Conservation (phyloP, 768 basidiomycete genomes). For the Suillus lakei region DNA sequence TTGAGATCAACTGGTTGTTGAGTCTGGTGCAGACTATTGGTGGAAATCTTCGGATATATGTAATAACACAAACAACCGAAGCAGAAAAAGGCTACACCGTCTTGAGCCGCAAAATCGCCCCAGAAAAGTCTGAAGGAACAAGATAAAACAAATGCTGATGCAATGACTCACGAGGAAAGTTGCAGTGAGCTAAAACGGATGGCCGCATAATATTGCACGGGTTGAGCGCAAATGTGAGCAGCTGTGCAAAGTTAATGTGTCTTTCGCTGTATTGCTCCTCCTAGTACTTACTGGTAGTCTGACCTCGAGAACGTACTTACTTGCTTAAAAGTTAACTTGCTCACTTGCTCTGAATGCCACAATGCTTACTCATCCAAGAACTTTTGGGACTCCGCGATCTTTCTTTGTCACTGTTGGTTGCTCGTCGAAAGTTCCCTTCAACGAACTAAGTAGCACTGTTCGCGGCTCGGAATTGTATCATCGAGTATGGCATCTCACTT, state of each 20-base stretch:
- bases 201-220: neutral
- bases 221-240: neutral
- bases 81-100: neutral
- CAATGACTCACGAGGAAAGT: neutral
- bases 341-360: neutral
- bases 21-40: neutral
- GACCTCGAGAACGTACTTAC: neutral
- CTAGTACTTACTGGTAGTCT: neutral
- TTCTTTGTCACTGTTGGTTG: slow-evolving; percentile 17
- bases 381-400: slow-evolving; percentile 24
- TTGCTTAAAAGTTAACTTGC: neutral
- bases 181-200: neutral
- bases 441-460: slow-evolving; percentile 5
- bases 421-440: slow-evolving; percentile 10
- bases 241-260: neutral
- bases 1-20: neutral
- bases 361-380: slow-evolving; percentile 9
- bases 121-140: neutral
- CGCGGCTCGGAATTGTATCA: slow-evolving; percentile 9
- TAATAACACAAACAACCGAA: neutral
- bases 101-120: neutral
- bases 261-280: neutral
- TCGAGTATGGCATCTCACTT: slow-evolving; percentile 72
- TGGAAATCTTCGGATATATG: neutral
- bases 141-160: neutral